Evolutionary conservation across 192 early-diverging fungal genomes (phyloP), one percentile per base, ranked within the genome.

Genomic region (Coemansia sp.): DNA sequence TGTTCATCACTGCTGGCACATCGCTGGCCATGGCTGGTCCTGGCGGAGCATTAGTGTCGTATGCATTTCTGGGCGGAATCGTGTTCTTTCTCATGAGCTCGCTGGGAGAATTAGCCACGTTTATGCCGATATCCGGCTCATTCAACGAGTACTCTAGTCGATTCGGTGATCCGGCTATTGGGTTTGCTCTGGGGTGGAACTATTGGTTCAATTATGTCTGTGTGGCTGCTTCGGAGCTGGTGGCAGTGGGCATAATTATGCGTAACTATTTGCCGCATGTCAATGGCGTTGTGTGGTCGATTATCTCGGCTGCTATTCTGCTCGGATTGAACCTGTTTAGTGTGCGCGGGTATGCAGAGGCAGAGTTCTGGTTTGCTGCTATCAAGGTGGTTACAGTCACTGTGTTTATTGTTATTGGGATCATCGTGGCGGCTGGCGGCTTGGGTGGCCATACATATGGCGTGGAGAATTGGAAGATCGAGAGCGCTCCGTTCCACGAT

Each of bases 41-140:
- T 0, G 82, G 85, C 6, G 94, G 94, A 39, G 85, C 88, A 2
- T 76, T 96, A 43, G 66, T 92, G n/a, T 89, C 92, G n/a, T 96
- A 90, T 64, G 56, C 64, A 24, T 68, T 88, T 38, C 90, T 90
- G 20, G 90, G 88, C 11, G 77, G 76, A 11, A 87, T 89, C 70
- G 88, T 89, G 24, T 91, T 85, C 45, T 91, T 88, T 48, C 83
- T 91, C 36, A 85, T 89, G 73, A 92, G 88, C 10, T 90, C 88
- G 60, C 81, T 96, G 62, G 93, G 91, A 65, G 94, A 96, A 71
- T 89, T 95, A 88, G 84, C 91, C 2, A 88, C 94, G 0, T 87
- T 87, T 50, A 88, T 95, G 45, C 91, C 94, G 5, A 85, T 90
- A 0, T 85, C 92, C 3, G 94, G 92, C 18, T 86, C 88, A 9